Percentiles rank a stretch among this genome's conserved stretches.
Conservation (phyloP, 306 rosid species). For the Rosa lucieae region DNA sequence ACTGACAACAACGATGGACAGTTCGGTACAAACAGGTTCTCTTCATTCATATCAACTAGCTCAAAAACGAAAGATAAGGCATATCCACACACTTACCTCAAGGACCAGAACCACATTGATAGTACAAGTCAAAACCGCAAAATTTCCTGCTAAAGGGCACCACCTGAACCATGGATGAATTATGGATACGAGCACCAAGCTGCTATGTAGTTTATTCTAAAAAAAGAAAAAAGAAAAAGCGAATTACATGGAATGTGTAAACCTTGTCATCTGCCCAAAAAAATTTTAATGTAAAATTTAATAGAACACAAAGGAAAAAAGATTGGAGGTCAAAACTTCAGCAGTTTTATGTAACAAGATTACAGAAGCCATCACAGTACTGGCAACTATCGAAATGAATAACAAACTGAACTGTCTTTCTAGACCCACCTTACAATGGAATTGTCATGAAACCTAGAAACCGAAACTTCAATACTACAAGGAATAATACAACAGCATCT, state of each 20-base stretch:
- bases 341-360: neutral
- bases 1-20: too few species aligned
- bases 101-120: neutral
- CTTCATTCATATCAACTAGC: too few species aligned
- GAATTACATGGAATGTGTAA: neutral
- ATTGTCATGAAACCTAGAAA: too few species aligned
- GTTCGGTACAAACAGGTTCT: too few species aligned
- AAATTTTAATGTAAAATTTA: too few species aligned
- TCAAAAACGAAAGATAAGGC: neutral
- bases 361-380: neutral
- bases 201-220: neutral
- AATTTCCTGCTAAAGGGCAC: too few species aligned
- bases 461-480: too few species aligned
- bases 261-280: neutral
- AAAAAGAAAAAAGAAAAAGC: too few species aligned
- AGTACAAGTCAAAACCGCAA: too few species aligned
- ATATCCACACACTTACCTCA: too few species aligned
- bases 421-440: neutral
- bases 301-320: neutral
- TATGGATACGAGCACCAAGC: too few species aligned
- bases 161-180: neutral
- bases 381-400: neutral
- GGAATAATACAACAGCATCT: too few species aligned
- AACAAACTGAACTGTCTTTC: neutral
- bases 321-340: neutral